Evolutionary conservation across 164 flowering plant genomes (phyloP).

Genomic region (Buxus sempervirens): DNA sequence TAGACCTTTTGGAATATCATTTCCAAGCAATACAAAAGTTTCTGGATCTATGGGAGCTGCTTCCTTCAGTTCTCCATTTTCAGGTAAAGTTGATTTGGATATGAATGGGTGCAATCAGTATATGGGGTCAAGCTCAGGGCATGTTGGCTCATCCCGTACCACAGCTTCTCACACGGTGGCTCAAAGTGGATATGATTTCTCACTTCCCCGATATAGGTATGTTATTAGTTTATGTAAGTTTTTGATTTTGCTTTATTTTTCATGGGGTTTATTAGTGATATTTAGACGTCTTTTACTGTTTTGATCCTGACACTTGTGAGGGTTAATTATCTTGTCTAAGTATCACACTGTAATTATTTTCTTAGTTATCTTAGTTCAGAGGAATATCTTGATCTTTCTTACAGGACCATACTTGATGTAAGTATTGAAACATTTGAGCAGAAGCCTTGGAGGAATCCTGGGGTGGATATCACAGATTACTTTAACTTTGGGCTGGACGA

Average conservation of each 20-base stretch:
- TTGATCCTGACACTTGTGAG: not conserved
- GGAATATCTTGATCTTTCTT: slow-evolving; percentile 12
- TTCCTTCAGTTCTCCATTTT: slow-evolving; percentile 16
- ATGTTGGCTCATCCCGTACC: slow-evolving; percentile 13
- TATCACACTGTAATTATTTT: not conserved
- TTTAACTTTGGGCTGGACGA: slow-evolving; percentile 69
- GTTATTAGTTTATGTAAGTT: slow-evolving; percentile 1
- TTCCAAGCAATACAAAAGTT: slow-evolving; percentile 22
- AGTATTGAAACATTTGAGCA: slow-evolving; percentile 40
- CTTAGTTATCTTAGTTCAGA: not conserved
- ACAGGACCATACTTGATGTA: slow-evolving; percentile 53
- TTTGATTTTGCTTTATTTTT: not conserved
- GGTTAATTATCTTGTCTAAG: not conserved
- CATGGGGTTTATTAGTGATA: not conserved
- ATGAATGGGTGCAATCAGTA: slow-evolving; percentile 16
- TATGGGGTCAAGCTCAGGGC: slow-evolving; percentile 22
- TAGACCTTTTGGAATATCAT: slow-evolving; percentile 23
- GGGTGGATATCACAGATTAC: slow-evolving; percentile 53
- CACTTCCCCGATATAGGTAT: slow-evolving; percentile 56
- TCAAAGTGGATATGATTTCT: slow-evolving; percentile 39
- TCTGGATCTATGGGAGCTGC: slow-evolving; percentile 15
- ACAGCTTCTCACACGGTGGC: slow-evolving; percentile 8
- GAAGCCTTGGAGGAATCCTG: slow-evolving; percentile 63
- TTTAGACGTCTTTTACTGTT: not conserved
- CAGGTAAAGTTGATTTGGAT: slow-evolving; percentile 30